Evolutionary conservation across 2,329 filamentous ascomycete genomes (phyloP).

Genomic region (Tolypocladium ophioglossoides): DNA sequence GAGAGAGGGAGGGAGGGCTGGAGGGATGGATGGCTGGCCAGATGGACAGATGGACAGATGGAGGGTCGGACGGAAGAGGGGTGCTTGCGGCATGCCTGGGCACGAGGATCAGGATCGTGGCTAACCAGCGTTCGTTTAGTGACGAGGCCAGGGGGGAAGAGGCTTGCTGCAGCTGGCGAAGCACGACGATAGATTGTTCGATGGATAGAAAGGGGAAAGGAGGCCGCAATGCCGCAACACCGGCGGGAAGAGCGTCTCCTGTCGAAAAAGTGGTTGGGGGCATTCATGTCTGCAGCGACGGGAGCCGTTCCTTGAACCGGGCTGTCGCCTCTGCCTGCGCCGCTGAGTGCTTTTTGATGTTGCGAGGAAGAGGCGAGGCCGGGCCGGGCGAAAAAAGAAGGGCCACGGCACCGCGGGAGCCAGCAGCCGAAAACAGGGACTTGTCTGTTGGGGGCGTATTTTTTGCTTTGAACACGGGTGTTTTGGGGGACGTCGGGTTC

Average conservation of each 20-base stretch:
- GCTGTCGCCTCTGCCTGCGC: background rate
- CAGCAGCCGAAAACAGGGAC: background rate
- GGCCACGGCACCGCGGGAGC: background rate
- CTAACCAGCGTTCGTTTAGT: slow-evolving; percentile 9
- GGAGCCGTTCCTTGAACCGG: background rate
- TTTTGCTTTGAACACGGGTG: background rate
- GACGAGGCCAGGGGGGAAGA: slow-evolving; percentile 3
- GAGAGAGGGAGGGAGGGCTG: slow-evolving; percentile 3
- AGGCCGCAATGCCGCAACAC: background rate
- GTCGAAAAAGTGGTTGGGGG: background rate
- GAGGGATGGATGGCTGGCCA: background rate
- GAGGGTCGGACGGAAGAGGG: too few relatives aligned
- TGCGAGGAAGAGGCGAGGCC: background rate
- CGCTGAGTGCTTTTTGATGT: background rate
- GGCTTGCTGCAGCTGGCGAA: slow-evolving; percentile 6
- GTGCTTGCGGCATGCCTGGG: background rate
- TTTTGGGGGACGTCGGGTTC: slow-evolving; percentile 8
- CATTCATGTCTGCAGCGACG: background rate
- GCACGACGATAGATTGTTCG: background rate
- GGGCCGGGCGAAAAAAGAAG: too few relatives aligned
- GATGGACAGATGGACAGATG: background rate
- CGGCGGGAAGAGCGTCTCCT: background rate
- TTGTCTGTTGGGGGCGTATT: background rate
- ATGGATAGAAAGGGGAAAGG: background rate
- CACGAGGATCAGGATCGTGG: background rate